Conservation (phyloP, 345 rosid species). For the Salix viminalis region DNA sequence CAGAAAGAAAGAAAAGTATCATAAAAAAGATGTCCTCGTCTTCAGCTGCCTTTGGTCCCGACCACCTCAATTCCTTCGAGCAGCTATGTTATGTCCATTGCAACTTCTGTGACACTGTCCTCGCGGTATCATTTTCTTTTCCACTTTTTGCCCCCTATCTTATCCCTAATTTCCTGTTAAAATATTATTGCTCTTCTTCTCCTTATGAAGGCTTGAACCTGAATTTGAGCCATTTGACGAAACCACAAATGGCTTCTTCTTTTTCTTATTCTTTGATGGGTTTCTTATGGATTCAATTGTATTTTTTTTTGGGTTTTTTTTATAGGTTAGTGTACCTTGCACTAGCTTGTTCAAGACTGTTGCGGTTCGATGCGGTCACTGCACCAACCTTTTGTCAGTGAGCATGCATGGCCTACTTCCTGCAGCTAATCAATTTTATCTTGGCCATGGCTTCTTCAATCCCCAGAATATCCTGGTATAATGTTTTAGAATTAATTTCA, state of each 20-base stretch:
- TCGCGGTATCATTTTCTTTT: conserved; percentile 51
- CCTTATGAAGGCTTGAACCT: neutral
- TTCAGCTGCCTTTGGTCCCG: conserved; percentile 74
- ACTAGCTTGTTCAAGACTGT: conserved; percentile 95
- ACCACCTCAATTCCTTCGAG: conserved; percentile 86
- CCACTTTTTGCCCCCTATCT: conserved; percentile 2
- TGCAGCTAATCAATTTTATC: conserved; percentile 68
- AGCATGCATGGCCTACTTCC: conserved; percentile 71
- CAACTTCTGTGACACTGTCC: conserved; percentile 86
- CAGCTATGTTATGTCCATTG: conserved; percentile 98
- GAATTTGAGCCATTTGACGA: neutral
- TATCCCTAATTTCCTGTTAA: neutral
- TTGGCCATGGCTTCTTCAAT: conserved; percentile 63
- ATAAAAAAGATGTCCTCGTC: conserved; percentile 56
- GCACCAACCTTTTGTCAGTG: conserved; percentile 81
- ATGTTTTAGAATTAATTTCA: neutral
- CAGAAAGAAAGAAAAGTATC: conserved; percentile 11
- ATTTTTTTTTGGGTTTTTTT: neutral
- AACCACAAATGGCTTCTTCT: neutral
- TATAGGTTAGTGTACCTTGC: conserved; percentile 92
- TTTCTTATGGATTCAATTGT: neutral
- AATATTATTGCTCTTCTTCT: neutral
- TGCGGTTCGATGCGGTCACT: conserved; percentile 94
- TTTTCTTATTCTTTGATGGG: neutral
- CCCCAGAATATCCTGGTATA: conserved; percentile 50